Conservation (phyloP, 2,329 filamentous ascomycete genomes). For the Fusarium ambrosium region DNA sequence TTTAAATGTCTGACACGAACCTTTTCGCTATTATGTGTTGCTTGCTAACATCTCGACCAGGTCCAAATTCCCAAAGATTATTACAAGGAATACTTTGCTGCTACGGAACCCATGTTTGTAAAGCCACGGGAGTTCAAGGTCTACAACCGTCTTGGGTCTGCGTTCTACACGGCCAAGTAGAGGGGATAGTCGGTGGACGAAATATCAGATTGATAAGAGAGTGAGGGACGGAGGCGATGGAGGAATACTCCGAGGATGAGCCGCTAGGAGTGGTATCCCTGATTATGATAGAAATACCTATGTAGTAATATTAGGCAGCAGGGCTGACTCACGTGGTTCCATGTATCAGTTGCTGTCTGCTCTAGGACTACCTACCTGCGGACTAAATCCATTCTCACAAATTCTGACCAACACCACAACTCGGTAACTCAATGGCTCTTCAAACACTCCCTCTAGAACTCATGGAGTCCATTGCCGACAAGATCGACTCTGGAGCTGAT, state of each 20-base stretch:
- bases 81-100: slow-evolving; percentile 9
- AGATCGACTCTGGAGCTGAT: neutral
- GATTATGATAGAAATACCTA: too few species aligned
- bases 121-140: slow-evolving; percentile 6
- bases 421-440: neutral
- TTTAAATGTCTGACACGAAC: neutral
- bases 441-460: slow-evolving; percentile 13
- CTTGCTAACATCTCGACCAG: neutral
- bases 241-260: too few species aligned
- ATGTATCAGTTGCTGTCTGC: too few species aligned
- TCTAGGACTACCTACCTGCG: too few species aligned
- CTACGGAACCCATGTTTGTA: slow-evolving; percentile 4
- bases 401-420: neutral
- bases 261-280: too few species aligned
- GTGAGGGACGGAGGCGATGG: neutral
- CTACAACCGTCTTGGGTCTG: neutral
- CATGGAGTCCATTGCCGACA: neutral
- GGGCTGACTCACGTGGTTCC: too few species aligned
- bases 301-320: too few species aligned
- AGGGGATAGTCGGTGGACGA: neutral
- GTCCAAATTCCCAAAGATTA: slow-evolving; percentile 8
- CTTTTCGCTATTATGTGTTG: neutral
- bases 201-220: neutral
- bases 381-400: too few species aligned
- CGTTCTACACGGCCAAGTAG: neutral